Evolutionary conservation across 352 stramenopile genomes (phyloP).

Genomic region (Pythium aphanidermatum): DNA sequence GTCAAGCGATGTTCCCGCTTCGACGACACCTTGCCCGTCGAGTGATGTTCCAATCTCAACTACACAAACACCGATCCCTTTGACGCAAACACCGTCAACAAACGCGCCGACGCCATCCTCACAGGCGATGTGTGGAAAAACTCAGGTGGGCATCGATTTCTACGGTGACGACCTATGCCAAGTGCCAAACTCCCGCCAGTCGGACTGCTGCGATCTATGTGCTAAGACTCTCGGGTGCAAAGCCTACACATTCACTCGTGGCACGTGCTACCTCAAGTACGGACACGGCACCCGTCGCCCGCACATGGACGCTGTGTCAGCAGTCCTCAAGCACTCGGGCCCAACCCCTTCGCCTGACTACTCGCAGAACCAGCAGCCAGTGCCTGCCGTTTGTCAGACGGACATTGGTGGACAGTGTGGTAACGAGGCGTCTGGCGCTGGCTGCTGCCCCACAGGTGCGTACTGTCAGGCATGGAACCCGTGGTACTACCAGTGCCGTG

Average conservation of each 20-base stretch:
- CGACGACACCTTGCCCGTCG: not conserved
- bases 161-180: slow-evolving; percentile 14
- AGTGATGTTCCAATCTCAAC: not conserved
- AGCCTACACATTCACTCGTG: slow-evolving; percentile 18
- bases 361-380: not conserved
- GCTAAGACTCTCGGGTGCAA: slow-evolving; percentile 15
- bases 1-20: too few species aligned
- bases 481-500: slow-evolving; percentile 45
- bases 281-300: slow-evolving; percentile 1
- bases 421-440: slow-evolving; percentile 20
- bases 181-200: slow-evolving; percentile 3
- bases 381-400: slow-evolving; percentile 11
- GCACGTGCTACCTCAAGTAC: slow-evolving; percentile 22
- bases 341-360: not conserved
- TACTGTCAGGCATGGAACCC: slow-evolving; percentile 54
- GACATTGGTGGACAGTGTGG: slow-evolving; percentile 26
- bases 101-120: not conserved
- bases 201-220: slow-evolving; percentile 19
- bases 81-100: not conserved
- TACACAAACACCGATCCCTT: not conserved
- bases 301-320: slow-evolving; percentile 5
- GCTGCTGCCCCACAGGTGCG: slow-evolving; percentile 28
- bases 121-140: not conserved
- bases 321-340: not conserved
- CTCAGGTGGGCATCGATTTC: slow-evolving; percentile 10